Conservation (phyloP, 2,329 filamentous ascomycete species). For the Curvularia verruculosa region DNA sequence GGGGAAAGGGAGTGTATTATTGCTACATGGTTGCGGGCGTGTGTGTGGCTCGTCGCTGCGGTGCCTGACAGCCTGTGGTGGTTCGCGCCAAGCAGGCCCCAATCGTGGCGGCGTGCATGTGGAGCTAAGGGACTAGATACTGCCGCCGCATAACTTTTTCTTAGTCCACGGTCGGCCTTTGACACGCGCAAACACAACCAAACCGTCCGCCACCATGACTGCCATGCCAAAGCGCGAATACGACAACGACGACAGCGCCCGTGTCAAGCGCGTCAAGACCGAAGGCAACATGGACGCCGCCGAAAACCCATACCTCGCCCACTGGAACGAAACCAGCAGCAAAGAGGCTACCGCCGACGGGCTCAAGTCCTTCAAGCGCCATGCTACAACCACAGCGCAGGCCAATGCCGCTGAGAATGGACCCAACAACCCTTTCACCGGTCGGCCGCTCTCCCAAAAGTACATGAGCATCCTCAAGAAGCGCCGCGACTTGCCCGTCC, state of each 20-base stretch:
- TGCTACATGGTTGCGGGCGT: conserved; percentile 13
- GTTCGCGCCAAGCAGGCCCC: conserved; percentile 16
- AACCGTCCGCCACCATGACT: conserved; percentile 16
- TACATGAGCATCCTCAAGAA: conserved; percentile 91
- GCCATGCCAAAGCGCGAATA: conserved; percentile 63
- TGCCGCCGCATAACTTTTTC: conserved; percentile 31
- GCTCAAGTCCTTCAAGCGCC: conserved; percentile 72
- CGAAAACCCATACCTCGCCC: conserved; percentile 87
- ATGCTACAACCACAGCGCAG: conserved; percentile 78
- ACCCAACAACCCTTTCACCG: conserved; percentile 85
- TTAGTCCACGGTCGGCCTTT: conserved; percentile 1
- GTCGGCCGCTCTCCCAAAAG: conserved; percentile 73
- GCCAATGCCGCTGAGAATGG: conserved; percentile 78
- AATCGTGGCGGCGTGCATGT: conserved; percentile 4
- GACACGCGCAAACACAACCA: conserved; percentile 10
- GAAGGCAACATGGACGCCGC: conserved; percentile 56
- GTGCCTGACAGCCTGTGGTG: conserved; percentile 19
- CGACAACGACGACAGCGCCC: conserved; percentile 55
- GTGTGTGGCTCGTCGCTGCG: conserved; percentile 14
- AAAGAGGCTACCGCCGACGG: conserved; percentile 40
- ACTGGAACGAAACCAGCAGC: conserved; percentile 70
- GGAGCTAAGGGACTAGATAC: conserved; percentile 16
- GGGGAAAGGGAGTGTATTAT: conserved; percentile 6
- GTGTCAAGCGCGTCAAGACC: conserved; percentile 59
- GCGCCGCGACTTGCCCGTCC: conserved; percentile 84